Conservation (phyloP, 1,139 yeast species). For the Taphrina pruni region DNA sequence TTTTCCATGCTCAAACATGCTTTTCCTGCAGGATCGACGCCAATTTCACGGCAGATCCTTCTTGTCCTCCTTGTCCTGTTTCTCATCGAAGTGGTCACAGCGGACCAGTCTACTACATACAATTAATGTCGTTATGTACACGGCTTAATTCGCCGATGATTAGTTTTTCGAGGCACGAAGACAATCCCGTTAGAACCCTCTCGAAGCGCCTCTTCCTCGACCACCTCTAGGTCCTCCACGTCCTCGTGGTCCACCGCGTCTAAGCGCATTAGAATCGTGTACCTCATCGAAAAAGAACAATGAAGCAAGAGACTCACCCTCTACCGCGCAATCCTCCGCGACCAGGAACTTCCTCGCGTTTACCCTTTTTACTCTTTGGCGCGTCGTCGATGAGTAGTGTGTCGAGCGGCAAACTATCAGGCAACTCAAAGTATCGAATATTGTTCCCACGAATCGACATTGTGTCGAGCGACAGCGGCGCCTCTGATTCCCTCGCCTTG, state of each 20-base stretch:
- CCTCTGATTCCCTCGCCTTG: slow-evolving; percentile 64
- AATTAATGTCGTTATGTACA: not conserved
- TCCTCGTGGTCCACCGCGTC: slow-evolving; percentile 45
- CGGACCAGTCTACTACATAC: not conserved
- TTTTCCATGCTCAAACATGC: too few relatives aligned
- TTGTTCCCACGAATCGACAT: slow-evolving; percentile 90
- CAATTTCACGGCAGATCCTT: too few relatives aligned
- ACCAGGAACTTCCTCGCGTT: slow-evolving; percentile 46
- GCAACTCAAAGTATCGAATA: slow-evolving; percentile 80
- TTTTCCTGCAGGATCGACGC: too few relatives aligned
- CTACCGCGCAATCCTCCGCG: slow-evolving; percentile 44
- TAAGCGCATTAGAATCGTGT: slow-evolving; percentile 44
- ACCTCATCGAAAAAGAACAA: not conserved
- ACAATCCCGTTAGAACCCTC: slow-evolving; percentile 46
- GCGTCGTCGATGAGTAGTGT: slow-evolving; percentile 68
- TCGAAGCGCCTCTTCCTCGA: slow-evolving; percentile 48
- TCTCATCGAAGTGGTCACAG: not conserved
- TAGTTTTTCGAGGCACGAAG: too few relatives aligned
- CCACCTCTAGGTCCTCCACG: slow-evolving; percentile 50
- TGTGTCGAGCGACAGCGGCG: slow-evolving; percentile 63
- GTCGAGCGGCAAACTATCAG: slow-evolving; percentile 87
- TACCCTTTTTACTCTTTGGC: slow-evolving; percentile 54
- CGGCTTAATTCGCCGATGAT: not conserved
- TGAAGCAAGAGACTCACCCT: slow-evolving; percentile 30
- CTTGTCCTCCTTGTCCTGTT: not conserved